Conservation (phyloP, 192 early-diverging fungal genomes). For the Rhizophagus clarus region DNA sequence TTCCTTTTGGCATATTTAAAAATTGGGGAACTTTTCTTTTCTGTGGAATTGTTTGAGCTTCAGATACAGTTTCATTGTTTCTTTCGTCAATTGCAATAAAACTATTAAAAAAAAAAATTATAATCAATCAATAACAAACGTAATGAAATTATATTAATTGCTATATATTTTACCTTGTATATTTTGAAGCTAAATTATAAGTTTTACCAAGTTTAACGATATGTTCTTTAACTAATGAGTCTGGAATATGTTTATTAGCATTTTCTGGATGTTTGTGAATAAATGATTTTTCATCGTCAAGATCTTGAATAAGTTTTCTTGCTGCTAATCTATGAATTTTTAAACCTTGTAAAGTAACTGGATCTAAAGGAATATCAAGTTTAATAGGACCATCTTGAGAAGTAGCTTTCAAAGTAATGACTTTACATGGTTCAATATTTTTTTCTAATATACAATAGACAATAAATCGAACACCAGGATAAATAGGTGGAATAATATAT, state of each 20-base stretch:
- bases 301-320: constrained; percentile 26
- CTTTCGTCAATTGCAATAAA: background rate
- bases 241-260: background rate
- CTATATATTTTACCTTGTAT: constrained; percentile 21
- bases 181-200: constrained; percentile 5
- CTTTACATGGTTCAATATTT: background rate
- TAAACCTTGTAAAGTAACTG: constrained; percentile 4
- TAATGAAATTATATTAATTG: background rate
- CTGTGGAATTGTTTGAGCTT: background rate
- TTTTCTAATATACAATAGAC: constrained; percentile 12
- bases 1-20: background rate
- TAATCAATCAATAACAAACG: background rate
- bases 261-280: constrained; percentile 17
- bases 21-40: background rate
- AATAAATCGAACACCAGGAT: constrained; percentile 16
- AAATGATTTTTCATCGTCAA: constrained; percentile 11
- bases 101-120: background rate
- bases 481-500: constrained; percentile 1
- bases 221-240: background rate
- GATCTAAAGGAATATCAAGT: constrained; percentile 7
- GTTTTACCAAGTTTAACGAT: constrained; percentile 7
- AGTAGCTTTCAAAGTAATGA: background rate
- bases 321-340: constrained; percentile 26
- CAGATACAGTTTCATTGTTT: background rate
- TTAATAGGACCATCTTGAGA: constrained; percentile 9